Conservation (phyloP, 2,329 filamentous ascomycete species). For the Colletotrichum liriopes region DNA sequence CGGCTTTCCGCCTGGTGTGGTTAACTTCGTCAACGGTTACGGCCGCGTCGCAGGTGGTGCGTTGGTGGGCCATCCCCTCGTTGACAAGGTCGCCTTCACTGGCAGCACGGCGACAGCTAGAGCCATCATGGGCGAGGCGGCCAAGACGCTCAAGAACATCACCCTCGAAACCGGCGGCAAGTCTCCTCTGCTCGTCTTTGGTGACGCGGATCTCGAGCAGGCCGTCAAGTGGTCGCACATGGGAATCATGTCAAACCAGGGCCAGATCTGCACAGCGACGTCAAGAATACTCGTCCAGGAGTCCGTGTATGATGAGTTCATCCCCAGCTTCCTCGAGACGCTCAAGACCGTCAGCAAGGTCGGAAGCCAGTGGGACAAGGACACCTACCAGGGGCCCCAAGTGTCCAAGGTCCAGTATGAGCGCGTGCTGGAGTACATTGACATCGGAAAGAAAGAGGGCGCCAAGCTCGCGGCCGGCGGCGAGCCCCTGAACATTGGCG, state of each 20-base stretch:
- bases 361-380: constrained; percentile 79
- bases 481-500: constrained; percentile 52
- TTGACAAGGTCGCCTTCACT: constrained; percentile 87
- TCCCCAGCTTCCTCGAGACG: constrained; percentile 73
- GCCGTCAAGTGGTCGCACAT: constrained; percentile 73
- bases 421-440: constrained; percentile 78
- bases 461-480: constrained; percentile 77
- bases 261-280: constrained; percentile 77
- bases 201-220: constrained; percentile 77
- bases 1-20: constrained; percentile 83
- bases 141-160: constrained; percentile 75
- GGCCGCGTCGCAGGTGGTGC: constrained; percentile 79
- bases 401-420: constrained; percentile 81
- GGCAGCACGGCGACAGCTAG: constrained; percentile 81
- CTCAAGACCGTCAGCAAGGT: constrained; percentile 71
- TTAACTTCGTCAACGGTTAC: constrained; percentile 83
- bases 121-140: constrained; percentile 82
- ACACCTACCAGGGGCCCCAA: constrained; percentile 82
- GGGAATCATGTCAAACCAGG: constrained; percentile 73
- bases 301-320: constrained; percentile 73
- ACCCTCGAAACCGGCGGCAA: constrained; percentile 79
- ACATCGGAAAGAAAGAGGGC: constrained; percentile 78
- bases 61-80: constrained; percentile 75
- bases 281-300: constrained; percentile 78
- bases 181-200: constrained; percentile 75